Base-by-base conservation (phyloP, 345 rosid species). In the Salix brachista region DNA sequence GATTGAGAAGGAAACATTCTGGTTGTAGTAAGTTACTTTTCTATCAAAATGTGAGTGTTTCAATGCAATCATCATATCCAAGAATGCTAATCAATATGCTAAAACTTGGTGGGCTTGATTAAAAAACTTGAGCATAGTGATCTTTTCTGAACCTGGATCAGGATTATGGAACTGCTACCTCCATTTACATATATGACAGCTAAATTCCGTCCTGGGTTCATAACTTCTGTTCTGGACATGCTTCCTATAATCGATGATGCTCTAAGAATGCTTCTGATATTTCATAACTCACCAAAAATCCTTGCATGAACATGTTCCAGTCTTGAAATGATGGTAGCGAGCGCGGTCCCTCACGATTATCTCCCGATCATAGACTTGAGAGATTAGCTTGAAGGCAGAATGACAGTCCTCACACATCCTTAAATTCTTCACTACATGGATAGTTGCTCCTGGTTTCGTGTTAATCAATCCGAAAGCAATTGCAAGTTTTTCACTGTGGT, bases 401-500 rank as follows among this genome's bases (percentile, higher is more conserved):
- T 87, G 89, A 19, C 86, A 84, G 30, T 83, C 89, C 44, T 84
- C 82, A 62, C 86, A 84, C 66, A 81, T 79, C 78, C 89, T 83
- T 12, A 87, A 77, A 75, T 83, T 83, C 80, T 87, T 87, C 67
- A 81, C 79, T 5, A 87, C 61, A 1, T 86, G 77, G 21, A 84
- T 81, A 11, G 79, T 77, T 61, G 83, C 54, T 75, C 87, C 87
- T 5, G 83, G 79, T 10, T 74, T 48, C 1, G 86, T 80, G 77
- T 64, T 84, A 23, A 84, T 78, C 69, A 87, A 72, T 77, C 83
- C 87, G 39, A 83, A 83, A 7, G 87, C 86, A 75, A 87, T 79
- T 14, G 87, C 87, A 4, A 87, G 86, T 77, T 84, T 87, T 74
- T 87, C 89, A 41, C 89, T 81, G 21, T 87, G 85, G 75, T 83